Base-by-base conservation (phyloP, 1,284 basidiomycete species). In the Cerrena zonata region DNA sequence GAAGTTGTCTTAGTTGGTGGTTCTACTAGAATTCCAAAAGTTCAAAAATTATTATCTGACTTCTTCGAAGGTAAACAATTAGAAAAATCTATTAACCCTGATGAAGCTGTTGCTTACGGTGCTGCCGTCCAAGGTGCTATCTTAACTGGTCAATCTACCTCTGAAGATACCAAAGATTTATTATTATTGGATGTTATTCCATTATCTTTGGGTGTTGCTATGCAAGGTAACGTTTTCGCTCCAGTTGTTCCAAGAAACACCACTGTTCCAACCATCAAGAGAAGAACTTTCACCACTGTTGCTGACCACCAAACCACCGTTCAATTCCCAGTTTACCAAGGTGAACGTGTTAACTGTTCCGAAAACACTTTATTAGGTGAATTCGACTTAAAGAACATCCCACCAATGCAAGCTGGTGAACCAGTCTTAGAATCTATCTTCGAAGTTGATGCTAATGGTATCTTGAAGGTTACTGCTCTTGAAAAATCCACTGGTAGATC, bases 1-100 rank as follows among this genome's bases (percentile, higher is more conserved):
- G 43, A 84, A 81, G 72, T 89, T 53, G 86, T 89, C 34, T 89
- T 96, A 51, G 94, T 97, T 56, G 94, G 94, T 74, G 94, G 94
- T 70, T 97, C 94, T 12, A 97, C 94, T 56, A 91, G 94, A 84
- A 97, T 97, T 62, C 94, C 94, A 70, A 95, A 94, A 79, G 91
- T 97, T 57, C 94, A 96, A 69, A 88, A 94, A 65, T 87, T 98
- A 65, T 82, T 97, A 68, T 91, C 90, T 74, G 91, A 94, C 64
- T 94, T 82, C 77, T 95, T 95, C 67, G 97, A 97, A 84, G 74
- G 89, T 68, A 94, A 91, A 76, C 91, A 94, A 68, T 89, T 89
- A 26, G 89, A 87, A 47, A 91, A 89, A 79, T 94, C 90, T 56
- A 94, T 94, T 75, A 94, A 94, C 79, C 92, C 92, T 56, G 91